phyloP scores from a whole-genome alignment of 768 basidiomycete species.

The Galerina marginata region DNA sequence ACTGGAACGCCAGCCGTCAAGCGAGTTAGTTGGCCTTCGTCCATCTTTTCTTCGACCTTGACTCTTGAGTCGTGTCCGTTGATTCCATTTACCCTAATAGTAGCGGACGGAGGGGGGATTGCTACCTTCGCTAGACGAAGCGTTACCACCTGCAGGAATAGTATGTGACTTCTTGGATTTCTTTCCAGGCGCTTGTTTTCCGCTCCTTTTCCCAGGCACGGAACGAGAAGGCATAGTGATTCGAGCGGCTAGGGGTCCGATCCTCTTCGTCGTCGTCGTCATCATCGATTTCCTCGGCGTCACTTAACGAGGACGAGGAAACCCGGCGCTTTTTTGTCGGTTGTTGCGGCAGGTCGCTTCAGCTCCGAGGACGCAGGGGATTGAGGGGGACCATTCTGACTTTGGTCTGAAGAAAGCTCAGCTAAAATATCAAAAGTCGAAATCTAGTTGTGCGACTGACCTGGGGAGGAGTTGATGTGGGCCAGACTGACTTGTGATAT shows the following conservation, averaged over 20 bases:
- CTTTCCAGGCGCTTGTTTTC: constrained; percentile 62
- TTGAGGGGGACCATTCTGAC: constrained; percentile 38
- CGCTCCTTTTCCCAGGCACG: constrained; percentile 44
- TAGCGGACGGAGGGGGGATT: constrained; percentile 30
- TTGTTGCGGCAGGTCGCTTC: constrained; percentile 53
- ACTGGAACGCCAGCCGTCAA: constrained; percentile 83
- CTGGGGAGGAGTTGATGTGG: constrained; percentile 53
- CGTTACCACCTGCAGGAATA: constrained; percentile 49
- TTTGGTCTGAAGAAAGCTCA: constrained; percentile 30
- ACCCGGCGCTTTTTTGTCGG: constrained; percentile 58
- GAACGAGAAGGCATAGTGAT: constrained; percentile 35
- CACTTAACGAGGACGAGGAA: constrained; percentile 59
- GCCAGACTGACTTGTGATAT: constrained; percentile 54
- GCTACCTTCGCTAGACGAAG: constrained; percentile 36
- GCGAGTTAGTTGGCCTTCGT: constrained; percentile 75
- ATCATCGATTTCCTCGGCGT: constrained; percentile 50
- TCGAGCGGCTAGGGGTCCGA: constrained; percentile 57
- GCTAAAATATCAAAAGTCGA: not conserved
- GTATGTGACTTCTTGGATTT: constrained; percentile 65
- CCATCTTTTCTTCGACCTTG: constrained; percentile 81
- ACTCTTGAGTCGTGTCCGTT: constrained; percentile 56
- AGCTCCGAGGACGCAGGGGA: constrained; percentile 57
- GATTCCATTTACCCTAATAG: constrained; percentile 47
- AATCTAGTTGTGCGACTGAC: constrained; percentile 38
- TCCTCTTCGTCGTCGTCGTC: constrained; percentile 61